These are phyloP conservation scores for Cryptosporidium xiaoi DNA, from an alignment of 169 alveolate genomes.

Conservation along the genomic window DNA sequence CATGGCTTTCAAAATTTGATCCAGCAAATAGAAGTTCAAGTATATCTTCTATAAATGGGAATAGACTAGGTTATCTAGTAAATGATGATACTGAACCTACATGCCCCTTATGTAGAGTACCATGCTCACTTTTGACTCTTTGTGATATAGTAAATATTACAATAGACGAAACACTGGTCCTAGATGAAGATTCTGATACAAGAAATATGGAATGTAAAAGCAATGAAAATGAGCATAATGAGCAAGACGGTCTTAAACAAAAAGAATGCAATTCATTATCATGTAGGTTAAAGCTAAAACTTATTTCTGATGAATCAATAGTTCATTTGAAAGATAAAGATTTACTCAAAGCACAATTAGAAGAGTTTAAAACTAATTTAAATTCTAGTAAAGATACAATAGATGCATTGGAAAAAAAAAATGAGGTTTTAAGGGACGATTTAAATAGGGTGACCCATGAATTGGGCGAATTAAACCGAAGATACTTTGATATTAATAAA, in stretches of 20 bases:
- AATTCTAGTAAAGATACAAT: neutral
- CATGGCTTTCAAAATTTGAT: slow-evolving; percentile 43
- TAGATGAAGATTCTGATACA: slow-evolving; percentile 9
- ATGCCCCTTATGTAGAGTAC: slow-evolving; percentile 67
- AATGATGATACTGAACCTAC: slow-evolving; percentile 36
- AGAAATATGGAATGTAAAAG: neutral
- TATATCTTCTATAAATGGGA: neutral
- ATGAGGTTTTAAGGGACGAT: slow-evolving; percentile 41
- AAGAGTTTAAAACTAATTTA: neutral
- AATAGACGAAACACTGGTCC: slow-evolving; percentile 27
- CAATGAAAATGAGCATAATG: neutral
- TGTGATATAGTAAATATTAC: slow-evolving; percentile 60
- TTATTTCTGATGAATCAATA: slow-evolving; percentile 4
- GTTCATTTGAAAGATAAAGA: neutral
- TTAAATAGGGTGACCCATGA: slow-evolving; percentile 46
- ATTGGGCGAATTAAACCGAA: slow-evolving; percentile 44
- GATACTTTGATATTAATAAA: slow-evolving; percentile 27
- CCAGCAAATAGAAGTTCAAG: slow-evolving; percentile 1
- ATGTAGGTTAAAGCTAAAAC: slow-evolving; percentile 5
- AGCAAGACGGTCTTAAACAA: neutral
- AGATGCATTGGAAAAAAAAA: slow-evolving; percentile 47
- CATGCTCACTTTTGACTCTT: slow-evolving; percentile 47
- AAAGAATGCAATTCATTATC: neutral
- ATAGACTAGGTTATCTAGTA: slow-evolving; percentile 12
- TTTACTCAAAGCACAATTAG: neutral